Evolutionary conservation across 2,329 filamentous ascomycete genomes (phyloP).

Genomic region (Diaporthe vaccinii): DNA sequence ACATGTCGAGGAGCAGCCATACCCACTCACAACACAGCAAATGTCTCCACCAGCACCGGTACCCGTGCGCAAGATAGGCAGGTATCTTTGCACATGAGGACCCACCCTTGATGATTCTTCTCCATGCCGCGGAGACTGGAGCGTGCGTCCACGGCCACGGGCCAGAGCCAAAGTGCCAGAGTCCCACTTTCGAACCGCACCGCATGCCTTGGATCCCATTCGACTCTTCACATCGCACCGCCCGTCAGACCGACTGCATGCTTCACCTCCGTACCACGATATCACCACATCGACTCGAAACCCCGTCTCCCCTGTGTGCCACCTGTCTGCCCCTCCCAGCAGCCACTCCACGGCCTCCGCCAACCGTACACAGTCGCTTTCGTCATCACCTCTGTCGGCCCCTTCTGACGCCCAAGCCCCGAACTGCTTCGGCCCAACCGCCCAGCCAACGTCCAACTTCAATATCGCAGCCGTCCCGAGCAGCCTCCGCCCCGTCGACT

Average conservation of each 20-base stretch:
- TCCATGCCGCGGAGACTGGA: slow-evolving; percentile 22
- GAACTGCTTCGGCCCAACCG: slow-evolving; percentile 22
- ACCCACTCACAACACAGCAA: slow-evolving; percentile 2
- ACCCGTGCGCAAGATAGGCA: background rate
- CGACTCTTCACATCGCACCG: slow-evolving; percentile 24
- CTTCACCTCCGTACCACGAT: slow-evolving; percentile 16
- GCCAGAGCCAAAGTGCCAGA: slow-evolving; percentile 23
- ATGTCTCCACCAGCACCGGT: background rate
- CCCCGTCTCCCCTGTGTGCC: slow-evolving; percentile 15
- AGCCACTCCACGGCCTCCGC: background rate
- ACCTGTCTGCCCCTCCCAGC: background rate
- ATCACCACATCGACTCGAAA: slow-evolving; percentile 22
- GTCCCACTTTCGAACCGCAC: slow-evolving; percentile 30
- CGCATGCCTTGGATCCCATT: slow-evolving; percentile 24
- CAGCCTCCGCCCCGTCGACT: background rate
- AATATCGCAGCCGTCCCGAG: background rate
- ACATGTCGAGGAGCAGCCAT: background rate
- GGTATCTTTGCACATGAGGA: background rate
- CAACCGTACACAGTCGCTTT: slow-evolving; percentile 12
- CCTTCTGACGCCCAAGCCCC: background rate
- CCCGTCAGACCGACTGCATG: slow-evolving; percentile 12
- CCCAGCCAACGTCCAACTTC: background rate
- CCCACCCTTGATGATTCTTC: background rate
- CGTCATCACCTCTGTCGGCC: slow-evolving; percentile 12
- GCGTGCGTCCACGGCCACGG: slow-evolving; percentile 17